Percentiles rank a stretch among this genome's conserved stretches.
Conservation (phyloP, 495 filamentous ascomycete species). For the Penicillium egyptiacum region DNA sequence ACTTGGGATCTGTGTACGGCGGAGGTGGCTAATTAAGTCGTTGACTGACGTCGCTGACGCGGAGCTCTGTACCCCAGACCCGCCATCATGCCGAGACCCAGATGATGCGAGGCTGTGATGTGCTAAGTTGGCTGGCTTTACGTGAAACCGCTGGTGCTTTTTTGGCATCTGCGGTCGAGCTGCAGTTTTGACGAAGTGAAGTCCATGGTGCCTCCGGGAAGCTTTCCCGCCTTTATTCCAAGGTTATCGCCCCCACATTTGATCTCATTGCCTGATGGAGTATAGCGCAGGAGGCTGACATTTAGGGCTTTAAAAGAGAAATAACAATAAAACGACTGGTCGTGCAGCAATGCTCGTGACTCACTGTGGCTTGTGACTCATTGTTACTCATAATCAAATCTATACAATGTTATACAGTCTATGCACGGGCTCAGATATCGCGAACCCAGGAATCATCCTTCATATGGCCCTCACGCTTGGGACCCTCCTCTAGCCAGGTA, state of each 20-base stretch:
- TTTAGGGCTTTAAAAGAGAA: not conserved
- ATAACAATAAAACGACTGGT: not conserved
- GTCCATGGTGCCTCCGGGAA: not conserved
- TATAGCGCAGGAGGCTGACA: not conserved
- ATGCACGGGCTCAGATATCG: constrained; percentile 47
- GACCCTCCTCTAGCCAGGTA: constrained; percentile 60
- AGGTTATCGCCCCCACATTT: constrained; percentile 22
- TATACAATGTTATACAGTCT: constrained; percentile 26
- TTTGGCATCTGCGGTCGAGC: constrained; percentile 44
- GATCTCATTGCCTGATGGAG: not conserved
- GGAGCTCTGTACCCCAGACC: constrained; percentile 23
- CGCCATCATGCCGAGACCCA: constrained; percentile 33
- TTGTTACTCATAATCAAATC: constrained; percentile 8
- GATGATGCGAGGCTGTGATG: constrained; percentile 41
- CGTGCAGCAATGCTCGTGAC: not conserved
- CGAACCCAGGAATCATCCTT: constrained; percentile 63
- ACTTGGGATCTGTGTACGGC: constrained; percentile 41
- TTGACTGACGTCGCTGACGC: constrained; percentile 39
- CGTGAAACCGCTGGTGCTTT: constrained; percentile 40
- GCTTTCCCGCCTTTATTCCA: constrained; percentile 8
- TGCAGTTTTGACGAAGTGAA: constrained; percentile 8
- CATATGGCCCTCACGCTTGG: constrained; percentile 58
- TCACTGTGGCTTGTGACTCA: constrained; percentile 4
- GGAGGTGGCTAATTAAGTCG: constrained; percentile 50
- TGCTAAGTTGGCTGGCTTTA: constrained; percentile 39